A percentile compares a stretch with the other conserved stretches of the same genome.
Conservation (phyloP, 306 rosid genomes). For the Medicago ruthenica region DNA sequence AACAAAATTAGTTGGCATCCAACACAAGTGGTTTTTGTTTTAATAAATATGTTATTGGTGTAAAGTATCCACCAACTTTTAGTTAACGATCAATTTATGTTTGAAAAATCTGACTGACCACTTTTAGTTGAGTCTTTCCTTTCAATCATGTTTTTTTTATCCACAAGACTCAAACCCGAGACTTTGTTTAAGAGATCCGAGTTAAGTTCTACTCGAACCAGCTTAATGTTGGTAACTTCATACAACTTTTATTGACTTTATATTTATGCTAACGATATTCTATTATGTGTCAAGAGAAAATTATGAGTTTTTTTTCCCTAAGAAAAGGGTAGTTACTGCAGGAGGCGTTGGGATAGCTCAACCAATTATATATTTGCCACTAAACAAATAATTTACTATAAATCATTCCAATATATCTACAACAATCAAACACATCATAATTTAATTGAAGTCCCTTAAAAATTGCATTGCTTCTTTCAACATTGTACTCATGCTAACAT, state of each 20-base stretch:
- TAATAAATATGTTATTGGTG: neutral
- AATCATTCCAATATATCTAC: slow-evolving; percentile 33
- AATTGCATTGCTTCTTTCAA: slow-evolving; percentile 6
- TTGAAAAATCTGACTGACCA: too few species aligned
- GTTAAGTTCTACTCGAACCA: neutral
- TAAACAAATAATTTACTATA: slow-evolving; percentile 22
- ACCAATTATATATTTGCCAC: slow-evolving; percentile 37
- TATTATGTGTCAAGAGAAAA: neutral
- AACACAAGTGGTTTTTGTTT: too few species aligned
- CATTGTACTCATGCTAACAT: slow-evolving; percentile 37
- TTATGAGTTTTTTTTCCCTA: neutral
- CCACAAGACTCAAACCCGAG: neutral
- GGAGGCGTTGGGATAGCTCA: slow-evolving; percentile 52
- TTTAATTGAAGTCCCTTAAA: slow-evolving; percentile 13
- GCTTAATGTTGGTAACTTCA: too few species aligned
- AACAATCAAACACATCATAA: slow-evolving; percentile 13
- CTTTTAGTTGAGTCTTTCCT: too few species aligned
- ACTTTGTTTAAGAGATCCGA: too few species aligned
- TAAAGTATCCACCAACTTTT: too few species aligned
- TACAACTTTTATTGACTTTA: too few species aligned
- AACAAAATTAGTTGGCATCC: neutral
- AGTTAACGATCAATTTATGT: too few species aligned
- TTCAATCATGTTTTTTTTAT: too few species aligned
- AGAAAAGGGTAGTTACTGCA: neutral
- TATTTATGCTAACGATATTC: too few species aligned